Evolutionary conservation across 2,329 filamentous ascomycete genomes (phyloP).

Genomic region (Eutypella sp.): DNA sequence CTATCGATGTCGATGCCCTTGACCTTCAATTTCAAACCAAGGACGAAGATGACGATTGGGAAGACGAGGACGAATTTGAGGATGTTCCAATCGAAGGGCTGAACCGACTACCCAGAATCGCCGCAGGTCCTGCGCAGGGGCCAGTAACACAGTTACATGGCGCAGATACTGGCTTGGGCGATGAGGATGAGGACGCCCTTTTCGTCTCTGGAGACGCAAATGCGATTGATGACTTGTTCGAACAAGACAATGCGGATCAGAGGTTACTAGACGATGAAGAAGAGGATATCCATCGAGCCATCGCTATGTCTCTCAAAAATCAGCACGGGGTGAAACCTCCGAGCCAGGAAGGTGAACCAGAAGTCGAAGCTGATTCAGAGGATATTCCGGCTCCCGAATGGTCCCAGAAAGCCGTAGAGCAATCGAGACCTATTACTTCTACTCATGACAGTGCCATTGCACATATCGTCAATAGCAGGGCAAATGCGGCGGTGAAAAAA

Average conservation of each 20-base stretch:
- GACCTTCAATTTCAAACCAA: conserved; percentile 52
- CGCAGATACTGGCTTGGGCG: conserved; percentile 15
- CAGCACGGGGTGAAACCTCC: conserved; percentile 39
- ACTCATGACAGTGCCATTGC: conserved; percentile 60
- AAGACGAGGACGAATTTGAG: conserved; percentile 76
- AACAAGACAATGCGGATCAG: conserved; percentile 14
- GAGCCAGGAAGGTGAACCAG: conserved; percentile 29
- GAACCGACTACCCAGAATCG: conserved; percentile 71
- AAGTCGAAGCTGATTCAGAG: conserved; percentile 40
- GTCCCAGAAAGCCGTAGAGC: conserved; percentile 49
- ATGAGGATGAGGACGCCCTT: conserved; percentile 49
- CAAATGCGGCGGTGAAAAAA: conserved; percentile 58
- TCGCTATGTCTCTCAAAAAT: conserved; percentile 77
- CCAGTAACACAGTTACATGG: conserved; percentile 2
- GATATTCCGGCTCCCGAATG: conserved; percentile 50
- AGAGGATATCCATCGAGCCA: conserved; percentile 71
- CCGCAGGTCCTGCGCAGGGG: conserved; percentile 21
- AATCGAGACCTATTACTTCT: conserved; percentile 46
- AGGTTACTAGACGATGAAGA: conserved; percentile 38
- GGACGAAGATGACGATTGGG: conserved; percentile 53
- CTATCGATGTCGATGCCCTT: conserved; percentile 81
- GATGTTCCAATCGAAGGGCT: conserved; percentile 88
- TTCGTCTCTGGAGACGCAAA: conserved; percentile 41
- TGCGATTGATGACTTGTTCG: conserved; percentile 16
- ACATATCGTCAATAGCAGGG: conserved; percentile 68